These are phyloP conservation scores for Theobroma cacao DNA, from an alignment of 345 rosid genomes.

Conservation along the genomic window DNA sequence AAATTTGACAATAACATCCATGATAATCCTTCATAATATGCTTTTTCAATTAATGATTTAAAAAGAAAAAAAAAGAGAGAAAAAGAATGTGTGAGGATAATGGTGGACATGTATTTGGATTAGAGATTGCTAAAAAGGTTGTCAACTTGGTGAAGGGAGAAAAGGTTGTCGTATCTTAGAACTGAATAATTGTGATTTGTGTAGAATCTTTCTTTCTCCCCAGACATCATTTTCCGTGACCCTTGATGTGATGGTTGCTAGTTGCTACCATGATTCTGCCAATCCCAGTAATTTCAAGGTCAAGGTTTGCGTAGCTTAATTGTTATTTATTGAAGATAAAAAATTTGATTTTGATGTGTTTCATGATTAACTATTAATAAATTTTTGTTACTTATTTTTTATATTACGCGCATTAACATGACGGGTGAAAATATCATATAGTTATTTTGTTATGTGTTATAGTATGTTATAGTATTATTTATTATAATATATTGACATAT, in stretches of 20 bases:
- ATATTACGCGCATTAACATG: too few species aligned
- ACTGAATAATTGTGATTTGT: background rate
- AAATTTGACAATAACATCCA: too few species aligned
- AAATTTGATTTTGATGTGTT: too few species aligned
- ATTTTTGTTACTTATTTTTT: too few species aligned
- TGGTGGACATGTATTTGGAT: background rate
- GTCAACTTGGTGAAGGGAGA: background rate
- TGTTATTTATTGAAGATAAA: too few species aligned
- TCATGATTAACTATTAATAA: too few species aligned
- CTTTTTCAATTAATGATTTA: background rate
- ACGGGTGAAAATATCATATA: too few species aligned
- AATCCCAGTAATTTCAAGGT: too few species aligned
- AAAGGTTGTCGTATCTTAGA: background rate
- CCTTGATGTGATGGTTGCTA: background rate
- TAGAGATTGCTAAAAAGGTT: background rate
- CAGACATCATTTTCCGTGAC: background rate
- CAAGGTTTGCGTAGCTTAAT: background rate
- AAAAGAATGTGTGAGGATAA: background rate
- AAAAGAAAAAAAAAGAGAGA: background rate
- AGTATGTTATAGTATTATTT: too few species aligned
- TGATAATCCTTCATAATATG: background rate
- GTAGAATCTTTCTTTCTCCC: constrained; percentile 2
- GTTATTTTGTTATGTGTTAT: too few species aligned
- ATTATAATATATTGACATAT: too few species aligned
- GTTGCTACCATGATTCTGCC: too few species aligned